Base-by-base conservation (phyloP, 2,329 filamentous ascomycete genomes). In the Myriosclerotinia duriaeana region DNA sequence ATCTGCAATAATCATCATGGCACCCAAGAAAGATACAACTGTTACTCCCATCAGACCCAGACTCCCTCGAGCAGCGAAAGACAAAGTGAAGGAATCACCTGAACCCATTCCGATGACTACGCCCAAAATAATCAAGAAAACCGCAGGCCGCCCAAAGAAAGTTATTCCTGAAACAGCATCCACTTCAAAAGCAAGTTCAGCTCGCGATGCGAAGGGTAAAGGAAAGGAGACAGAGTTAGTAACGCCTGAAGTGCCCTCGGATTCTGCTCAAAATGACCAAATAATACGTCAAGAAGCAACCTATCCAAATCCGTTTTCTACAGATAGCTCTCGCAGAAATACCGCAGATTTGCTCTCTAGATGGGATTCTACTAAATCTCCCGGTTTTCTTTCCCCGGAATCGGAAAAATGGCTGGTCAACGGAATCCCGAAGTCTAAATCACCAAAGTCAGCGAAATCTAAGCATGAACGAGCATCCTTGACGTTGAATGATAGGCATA, bases 231-330 rank as follows among this genome's bases (percentile, higher is more conserved):
- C 34, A n/a, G 42, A 36, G 8, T 46, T 30, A 36, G 36, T 7
- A n/a, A 30, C 48, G 5, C 12, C 38, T 5, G 48, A 12, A 61
- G 48, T 20, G n/a, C 46, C 15, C 26, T 53, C 36, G 4, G 20
- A n/a, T 46, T 30, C 42, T 38, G 15, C 14, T 36, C 9, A 12
- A 8, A 9, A 9, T 11, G 42, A 65, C n/a, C 5, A 64, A 44
- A 67, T 65, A 17, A 53, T 67, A 53, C 30, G n/a, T 30, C 64
- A 66, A 48, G 64, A 66, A 63, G 58, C 64, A 66, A 34, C n/a
- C 14, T 54, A 66, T 14, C 64, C 50, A 14, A 67, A 58, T 26
- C 52, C 61, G 15, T 67, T 44, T 42, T 64, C 53, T 14, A 65
- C 46, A 22, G 52, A 59, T 26, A 58, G 53, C 42, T 58, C 53